Evolutionary conservation across 1,284 basidiomycete species (phyloP).

Genomic region (Irpex rosettiformis): DNA sequence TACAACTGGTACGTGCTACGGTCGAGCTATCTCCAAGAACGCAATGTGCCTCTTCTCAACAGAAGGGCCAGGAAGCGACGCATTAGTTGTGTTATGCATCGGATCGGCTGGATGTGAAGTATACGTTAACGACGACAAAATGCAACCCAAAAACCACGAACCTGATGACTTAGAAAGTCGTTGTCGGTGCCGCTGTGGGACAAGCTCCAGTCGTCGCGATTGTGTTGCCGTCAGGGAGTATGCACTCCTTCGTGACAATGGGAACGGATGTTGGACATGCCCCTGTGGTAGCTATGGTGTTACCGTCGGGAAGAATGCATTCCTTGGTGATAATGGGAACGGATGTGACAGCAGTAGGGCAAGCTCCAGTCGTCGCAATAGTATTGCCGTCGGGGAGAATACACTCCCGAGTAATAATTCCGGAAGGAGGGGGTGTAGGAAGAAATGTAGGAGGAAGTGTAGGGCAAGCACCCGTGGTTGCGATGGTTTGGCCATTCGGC

Average conservation of each 20-base stretch:
- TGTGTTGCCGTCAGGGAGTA: constrained; percentile 5
- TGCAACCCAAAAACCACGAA: too few species aligned
- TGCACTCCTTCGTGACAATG: background rate
- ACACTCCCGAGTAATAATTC: background rate
- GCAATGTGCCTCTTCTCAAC: too few species aligned
- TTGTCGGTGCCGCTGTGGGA: background rate
- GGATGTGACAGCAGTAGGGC: background rate
- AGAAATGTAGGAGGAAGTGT: background rate
- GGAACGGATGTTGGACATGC: background rate
- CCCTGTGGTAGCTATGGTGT: background rate
- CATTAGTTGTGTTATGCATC: too few species aligned
- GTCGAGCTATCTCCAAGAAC: too few species aligned
- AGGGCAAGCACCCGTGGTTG: background rate
- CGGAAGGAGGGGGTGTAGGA: background rate
- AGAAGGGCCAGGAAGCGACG: too few species aligned
- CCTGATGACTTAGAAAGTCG: background rate
- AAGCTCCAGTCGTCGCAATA: background rate
- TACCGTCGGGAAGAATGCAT: constrained; percentile 5
- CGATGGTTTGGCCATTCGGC: background rate
- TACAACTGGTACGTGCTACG: too few species aligned
- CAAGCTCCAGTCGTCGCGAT: background rate
- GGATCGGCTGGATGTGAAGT: too few species aligned
- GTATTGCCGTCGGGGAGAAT: background rate
- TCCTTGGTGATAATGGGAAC: background rate
- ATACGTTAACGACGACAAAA: too few species aligned